Evolutionary conservation across 805 yeast genomes (phyloP).

Genomic region (Wickerhamomyces bovis): DNA sequence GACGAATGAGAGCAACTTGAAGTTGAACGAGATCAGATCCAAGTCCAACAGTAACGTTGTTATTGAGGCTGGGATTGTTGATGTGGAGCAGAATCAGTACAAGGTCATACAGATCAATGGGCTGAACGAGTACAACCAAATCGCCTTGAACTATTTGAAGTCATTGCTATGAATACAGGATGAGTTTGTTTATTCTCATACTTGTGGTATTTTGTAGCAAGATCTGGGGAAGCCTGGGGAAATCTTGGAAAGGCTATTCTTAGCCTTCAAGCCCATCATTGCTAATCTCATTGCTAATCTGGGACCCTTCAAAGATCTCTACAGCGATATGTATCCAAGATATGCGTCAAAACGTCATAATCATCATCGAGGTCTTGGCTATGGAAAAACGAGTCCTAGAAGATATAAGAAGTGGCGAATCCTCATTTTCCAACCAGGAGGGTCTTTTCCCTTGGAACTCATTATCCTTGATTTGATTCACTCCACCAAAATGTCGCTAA

Average conservation of each 20-base stretch:
- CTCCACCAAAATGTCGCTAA: background rate
- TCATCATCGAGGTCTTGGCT: background rate
- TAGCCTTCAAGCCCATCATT: too few species aligned
- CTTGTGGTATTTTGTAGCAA: too few species aligned
- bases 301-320: background rate
- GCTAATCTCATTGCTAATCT: background rate
- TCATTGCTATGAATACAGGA: background rate
- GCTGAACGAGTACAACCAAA: background rate
- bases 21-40: background rate
- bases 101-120: background rate
- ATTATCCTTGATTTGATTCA: too few species aligned
- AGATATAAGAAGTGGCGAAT: too few species aligned
- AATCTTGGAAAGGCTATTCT: too few species aligned
- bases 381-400: background rate
- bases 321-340: too few species aligned
- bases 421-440: too few species aligned
- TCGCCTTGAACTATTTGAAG: background rate
- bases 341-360: background rate
- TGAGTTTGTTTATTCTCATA: too few species aligned
- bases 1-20: background rate
- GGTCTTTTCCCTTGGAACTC: too few species aligned
- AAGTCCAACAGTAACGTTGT: background rate
- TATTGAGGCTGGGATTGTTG: background rate
- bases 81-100: background rate
- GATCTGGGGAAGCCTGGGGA: too few species aligned